Base-by-base conservation (phyloP, 441 rosid species). In the Arabidopsis hybrid region DNA sequence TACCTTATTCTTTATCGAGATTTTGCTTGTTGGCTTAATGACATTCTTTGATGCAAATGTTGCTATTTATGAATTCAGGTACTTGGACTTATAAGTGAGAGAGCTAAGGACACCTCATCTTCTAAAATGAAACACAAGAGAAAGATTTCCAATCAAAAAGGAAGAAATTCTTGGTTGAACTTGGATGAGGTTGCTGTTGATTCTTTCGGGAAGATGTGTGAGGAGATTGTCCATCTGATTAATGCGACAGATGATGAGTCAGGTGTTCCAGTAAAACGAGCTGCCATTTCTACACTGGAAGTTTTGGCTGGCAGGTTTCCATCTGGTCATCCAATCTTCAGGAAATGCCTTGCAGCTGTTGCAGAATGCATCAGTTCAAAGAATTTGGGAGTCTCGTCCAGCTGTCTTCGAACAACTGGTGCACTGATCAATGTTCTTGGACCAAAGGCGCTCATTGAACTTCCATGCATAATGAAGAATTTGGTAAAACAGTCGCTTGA, bases 341-440 rank as follows among this genome's bases (percentile, higher is more conserved):
- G 88, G 82, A 75, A 16, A 65, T 96, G 92, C 80, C 97, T 96
- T 74, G 84, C 86, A 47, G 85, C 88, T 67, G 81, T 93, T 67
- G 77, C 88, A 32, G 80, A 77, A 82, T 85, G 88, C 79, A 88
- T 93, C 80, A 69, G 80, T 71, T 96, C 97, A 7, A 72, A 47
- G 47, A 80, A 84, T 79, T 72, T 83, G 79, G 89, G 82, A 21
- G 67, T 93, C 59, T 88, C 97, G 69, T 88, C 96, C 73, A 82
- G 92, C 85, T 90, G 93, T 78, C 93, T 96, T 46, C 88, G 85
- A 51, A 80, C 98, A 43, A 80, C 88, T 53, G 95, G 92, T 73
- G 89, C 96, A 70, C 74, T 96, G 72, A 83, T 93, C 74, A 85
- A 87, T 85, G 92, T 89, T 69, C 90, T 93, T 78, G 99, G 98